phyloP scores from a whole-genome alignment of 2,329 filamentous ascomycete species.

The Aotearoamyces nothofagi region DNA sequence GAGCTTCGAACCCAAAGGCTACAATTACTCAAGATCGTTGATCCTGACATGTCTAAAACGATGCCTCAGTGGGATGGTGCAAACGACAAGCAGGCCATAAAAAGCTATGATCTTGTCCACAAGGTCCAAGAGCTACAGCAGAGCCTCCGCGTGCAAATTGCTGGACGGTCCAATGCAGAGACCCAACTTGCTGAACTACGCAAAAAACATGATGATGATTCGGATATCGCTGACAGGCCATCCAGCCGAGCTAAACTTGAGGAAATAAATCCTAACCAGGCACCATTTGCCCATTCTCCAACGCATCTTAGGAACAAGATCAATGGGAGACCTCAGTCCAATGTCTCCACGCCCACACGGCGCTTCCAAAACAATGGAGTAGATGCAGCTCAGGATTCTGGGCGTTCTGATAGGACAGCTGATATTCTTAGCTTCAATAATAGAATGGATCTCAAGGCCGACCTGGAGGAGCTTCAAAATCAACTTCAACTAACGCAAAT shows the following conservation, averaged over 20 bases:
- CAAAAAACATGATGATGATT: slow-evolving; percentile 55
- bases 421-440: slow-evolving; percentile 77
- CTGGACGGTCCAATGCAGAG: slow-evolving; percentile 71
- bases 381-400: slow-evolving; percentile 49
- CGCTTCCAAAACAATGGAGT: slow-evolving; percentile 51
- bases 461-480: slow-evolving; percentile 85
- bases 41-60: slow-evolving; percentile 41
- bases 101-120: slow-evolving; percentile 66
- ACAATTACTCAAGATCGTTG: slow-evolving; percentile 71
- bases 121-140: slow-evolving; percentile 83
- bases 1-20: slow-evolving; percentile 71
- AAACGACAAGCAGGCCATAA: slow-evolving; percentile 27
- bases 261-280: slow-evolving; percentile 76
- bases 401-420: slow-evolving; percentile 68
- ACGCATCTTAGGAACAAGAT: slow-evolving; percentile 44
- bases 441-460: slow-evolving; percentile 78
- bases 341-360: slow-evolving; percentile 63
- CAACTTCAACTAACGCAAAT: slow-evolving; percentile 88
- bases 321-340: slow-evolving; percentile 47
- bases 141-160: slow-evolving; percentile 68
- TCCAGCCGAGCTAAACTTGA: slow-evolving; percentile 63
- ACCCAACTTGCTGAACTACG: slow-evolving; percentile 67
- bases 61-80: slow-evolving; percentile 44
- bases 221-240: slow-evolving; percentile 42
- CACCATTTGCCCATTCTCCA: slow-evolving; percentile 58